Evolutionary conservation across 169 alveolate species (phyloP).

Genomic region (Plasmodium inui): DNA sequence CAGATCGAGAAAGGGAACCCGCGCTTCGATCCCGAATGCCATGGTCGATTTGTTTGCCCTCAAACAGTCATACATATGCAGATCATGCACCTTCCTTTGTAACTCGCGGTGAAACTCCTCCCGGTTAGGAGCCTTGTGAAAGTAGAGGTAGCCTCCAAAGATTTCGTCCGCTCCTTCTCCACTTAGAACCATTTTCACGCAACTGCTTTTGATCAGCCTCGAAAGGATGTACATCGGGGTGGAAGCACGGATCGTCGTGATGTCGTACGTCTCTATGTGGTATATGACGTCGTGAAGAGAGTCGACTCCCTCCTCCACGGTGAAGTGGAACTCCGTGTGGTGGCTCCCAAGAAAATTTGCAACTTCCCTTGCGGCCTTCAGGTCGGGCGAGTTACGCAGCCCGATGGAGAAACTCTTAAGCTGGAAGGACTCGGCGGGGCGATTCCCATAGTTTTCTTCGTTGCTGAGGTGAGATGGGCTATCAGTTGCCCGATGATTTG

Average conservation of each 20-base stretch:
- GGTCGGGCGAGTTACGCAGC: constrained; percentile 45
- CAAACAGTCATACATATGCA: constrained; percentile 86
- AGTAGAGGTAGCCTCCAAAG: constrained; percentile 91
- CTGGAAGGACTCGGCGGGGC: not conserved
- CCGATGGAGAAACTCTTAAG: constrained; percentile 67
- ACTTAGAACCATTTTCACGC: constrained; percentile 88
- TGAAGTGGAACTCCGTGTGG: constrained; percentile 88
- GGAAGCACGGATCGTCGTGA: constrained; percentile 91
- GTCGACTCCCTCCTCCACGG: constrained; percentile 85
- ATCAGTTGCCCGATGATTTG: too few relatives aligned
- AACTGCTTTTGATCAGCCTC: constrained; percentile 81
- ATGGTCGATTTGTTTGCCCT: constrained; percentile 90
- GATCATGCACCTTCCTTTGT: constrained; percentile 83
- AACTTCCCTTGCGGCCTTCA: constrained; percentile 64
- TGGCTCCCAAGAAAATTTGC: constrained; percentile 87
- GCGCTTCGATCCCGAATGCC: constrained; percentile 92
- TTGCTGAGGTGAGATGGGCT: not conserved
- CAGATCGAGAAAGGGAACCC: constrained; percentile 90
- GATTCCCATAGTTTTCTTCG: constrained; percentile 21
- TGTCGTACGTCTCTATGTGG: constrained; percentile 90
- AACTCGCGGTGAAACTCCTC: constrained; percentile 88
- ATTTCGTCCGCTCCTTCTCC: constrained; percentile 93
- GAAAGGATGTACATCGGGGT: constrained; percentile 90
- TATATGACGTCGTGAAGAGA: constrained; percentile 87
- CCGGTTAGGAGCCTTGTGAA: constrained; percentile 88